These are phyloP conservation scores for Neoboletus magnificus DNA, from an alignment of 768 basidiomycete species.

Conservation along the genomic window DNA sequence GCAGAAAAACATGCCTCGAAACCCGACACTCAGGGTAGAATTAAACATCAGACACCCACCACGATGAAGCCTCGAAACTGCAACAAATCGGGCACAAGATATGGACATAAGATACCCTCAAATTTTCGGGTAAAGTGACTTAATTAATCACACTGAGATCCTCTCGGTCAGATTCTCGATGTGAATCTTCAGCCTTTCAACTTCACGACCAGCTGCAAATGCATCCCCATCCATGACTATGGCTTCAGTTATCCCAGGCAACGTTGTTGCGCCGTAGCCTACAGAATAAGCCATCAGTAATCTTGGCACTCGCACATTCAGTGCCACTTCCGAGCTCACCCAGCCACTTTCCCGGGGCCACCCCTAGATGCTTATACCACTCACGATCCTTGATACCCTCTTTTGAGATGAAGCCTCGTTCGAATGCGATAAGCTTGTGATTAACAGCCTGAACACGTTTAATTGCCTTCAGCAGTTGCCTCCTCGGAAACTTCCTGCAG, in stretches of 20 bases:
- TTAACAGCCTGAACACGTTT: constrained; percentile 61
- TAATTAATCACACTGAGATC: constrained; percentile 17
- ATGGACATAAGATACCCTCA: not conserved
- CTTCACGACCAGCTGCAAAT: constrained; percentile 61
- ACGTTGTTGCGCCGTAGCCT: constrained; percentile 86
- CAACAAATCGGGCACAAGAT: not conserved
- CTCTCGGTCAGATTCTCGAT: constrained; percentile 48
- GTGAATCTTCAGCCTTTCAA: constrained; percentile 50
- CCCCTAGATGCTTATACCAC: constrained; percentile 89
- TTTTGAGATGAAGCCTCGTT: constrained; percentile 80
- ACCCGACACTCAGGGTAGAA: not conserved
- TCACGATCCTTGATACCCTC: constrained; percentile 76
- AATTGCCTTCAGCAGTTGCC: constrained; percentile 51
- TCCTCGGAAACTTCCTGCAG: constrained; percentile 19
- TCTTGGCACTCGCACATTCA: not conserved
- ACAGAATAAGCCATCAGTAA: constrained; percentile 2
- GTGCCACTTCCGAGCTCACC: constrained; percentile 41
- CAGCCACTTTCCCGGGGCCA: constrained; percentile 87
- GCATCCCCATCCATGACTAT: constrained; percentile 67
- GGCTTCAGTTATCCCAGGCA: constrained; percentile 80
- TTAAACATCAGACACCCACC: not conserved
- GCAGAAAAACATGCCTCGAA: not conserved
- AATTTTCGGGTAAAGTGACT: not conserved
- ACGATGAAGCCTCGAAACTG: not conserved
- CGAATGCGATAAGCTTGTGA: constrained; percentile 65